Percentiles rank a stretch among this genome's conserved stretches.
phyloP scores from a whole-genome alignment of 169 alveolate genomes.

The Plasmodium adleri region DNA sequence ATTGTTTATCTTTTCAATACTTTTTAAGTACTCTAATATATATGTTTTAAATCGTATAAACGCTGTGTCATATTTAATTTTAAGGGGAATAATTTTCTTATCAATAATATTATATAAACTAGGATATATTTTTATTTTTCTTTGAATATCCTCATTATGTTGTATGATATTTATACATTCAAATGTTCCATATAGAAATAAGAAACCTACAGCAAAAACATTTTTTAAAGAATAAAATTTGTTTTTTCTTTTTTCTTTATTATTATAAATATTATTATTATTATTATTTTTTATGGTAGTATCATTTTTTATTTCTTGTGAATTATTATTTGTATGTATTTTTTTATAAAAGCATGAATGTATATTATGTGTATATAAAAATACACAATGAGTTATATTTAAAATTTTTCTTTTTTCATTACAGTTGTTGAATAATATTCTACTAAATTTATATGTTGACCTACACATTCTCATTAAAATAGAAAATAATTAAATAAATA shows the following conservation, averaged over 20 bases:
- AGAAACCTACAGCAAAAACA: constrained; percentile 3
- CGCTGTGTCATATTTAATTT: constrained; percentile 15
- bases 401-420: no score
- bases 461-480: no score
- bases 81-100: constrained; percentile 5
- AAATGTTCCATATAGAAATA: constrained; percentile 20
- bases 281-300: no score
- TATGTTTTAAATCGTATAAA: neutral
- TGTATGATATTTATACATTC: constrained; percentile 27
- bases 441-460: no score
- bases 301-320: no score
- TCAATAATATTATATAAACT: constrained; percentile 22
- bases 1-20: neutral
- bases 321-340: no score
- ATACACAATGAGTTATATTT: no score
- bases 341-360: no score
- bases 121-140: constrained; percentile 1
- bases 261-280: no score
- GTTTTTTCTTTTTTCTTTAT: constrained; percentile 9
- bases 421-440: no score
- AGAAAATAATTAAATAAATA: no score
- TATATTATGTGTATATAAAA: no score
- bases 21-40: neutral
- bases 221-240: constrained; percentile 7
- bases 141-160: constrained; percentile 7